Conservation (phyloP, 78 protist genomes). For the Planoprotostelium fungivorum region DNA sequence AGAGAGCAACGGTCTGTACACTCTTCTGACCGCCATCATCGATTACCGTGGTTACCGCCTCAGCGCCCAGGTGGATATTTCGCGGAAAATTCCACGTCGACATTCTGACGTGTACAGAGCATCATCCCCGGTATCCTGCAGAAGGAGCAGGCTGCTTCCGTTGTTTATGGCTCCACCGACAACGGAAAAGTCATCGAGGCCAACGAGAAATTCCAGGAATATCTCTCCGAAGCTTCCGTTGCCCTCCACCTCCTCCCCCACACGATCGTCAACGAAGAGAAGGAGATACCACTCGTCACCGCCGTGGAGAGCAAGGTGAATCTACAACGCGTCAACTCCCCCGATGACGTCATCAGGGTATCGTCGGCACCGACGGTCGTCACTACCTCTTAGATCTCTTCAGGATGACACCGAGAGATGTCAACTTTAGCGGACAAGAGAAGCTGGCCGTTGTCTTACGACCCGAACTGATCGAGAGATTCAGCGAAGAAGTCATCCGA, state of each 20-base stretch:
- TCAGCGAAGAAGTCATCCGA: slow-evolving; percentile 5
- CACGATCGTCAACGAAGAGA: background rate
- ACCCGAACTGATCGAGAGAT: slow-evolving; percentile 59
- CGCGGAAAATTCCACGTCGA: background rate
- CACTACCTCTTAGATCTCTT: slow-evolving; percentile 51
- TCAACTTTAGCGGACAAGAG: slow-evolving; percentile 39
- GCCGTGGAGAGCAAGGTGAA: background rate
- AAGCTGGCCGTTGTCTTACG: slow-evolving; percentile 28
- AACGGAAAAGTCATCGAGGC: slow-evolving; percentile 1
- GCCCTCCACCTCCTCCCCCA: background rate
- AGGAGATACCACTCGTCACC: background rate
- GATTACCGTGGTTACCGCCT: slow-evolving; percentile 66
- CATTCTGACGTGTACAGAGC: background rate
- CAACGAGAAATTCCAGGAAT: background rate
- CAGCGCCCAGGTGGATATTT: slow-evolving; percentile 28
- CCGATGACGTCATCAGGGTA: slow-evolving; percentile 29
- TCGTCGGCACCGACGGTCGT: slow-evolving; percentile 64
- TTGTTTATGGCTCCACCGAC: slow-evolving; percentile 64
- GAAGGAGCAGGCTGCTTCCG: slow-evolving; percentile 35
- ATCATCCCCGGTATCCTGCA: slow-evolving; percentile 65
- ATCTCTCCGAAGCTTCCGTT: background rate
- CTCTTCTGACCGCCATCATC: slow-evolving; percentile 55
- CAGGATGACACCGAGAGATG: slow-evolving; percentile 68
- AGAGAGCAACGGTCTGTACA: slow-evolving; percentile 56
- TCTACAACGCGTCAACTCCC: background rate